Evolutionary conservation across 139 green algal species (phyloP), one percentile per base, ranked within the genome.

Genomic region (Astrephomene gubernaculifera): DNA sequence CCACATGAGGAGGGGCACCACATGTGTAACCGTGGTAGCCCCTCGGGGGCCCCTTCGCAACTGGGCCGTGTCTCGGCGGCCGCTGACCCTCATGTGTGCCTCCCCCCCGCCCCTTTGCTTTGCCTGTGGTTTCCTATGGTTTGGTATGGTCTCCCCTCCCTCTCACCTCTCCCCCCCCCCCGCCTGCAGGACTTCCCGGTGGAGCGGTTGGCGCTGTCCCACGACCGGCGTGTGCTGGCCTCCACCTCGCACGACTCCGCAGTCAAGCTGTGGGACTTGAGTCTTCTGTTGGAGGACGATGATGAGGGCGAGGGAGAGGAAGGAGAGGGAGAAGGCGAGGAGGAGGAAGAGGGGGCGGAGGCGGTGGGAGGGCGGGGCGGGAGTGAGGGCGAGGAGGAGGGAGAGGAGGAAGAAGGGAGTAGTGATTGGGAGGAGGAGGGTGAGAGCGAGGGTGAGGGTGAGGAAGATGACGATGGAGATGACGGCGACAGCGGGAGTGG

Each of bases 261-360:
- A 1, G 89, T 99, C 14, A 95, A 93, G 90, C 75, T 99, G 24
- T 98, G 95, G 95, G 93, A 96, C 76, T 41, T 96, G 76, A 74
- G 75, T 0, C 22, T 90, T 1, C 81, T 96, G 52, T 69, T 88
- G 10, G 90, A 93, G 3, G 92, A 95, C 33, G 91, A 91, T 19
- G 89, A 87, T 1, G 91, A 89, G 2, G 90, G 89, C 0, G 90
- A 93, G 8, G 89, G 91, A 3, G 91, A 93, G 5, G 87, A 87
- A 5, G 73, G 60, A 21, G 83, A 79, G 4, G 85, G 41, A 22
- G 78, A 35, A 8, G 69, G 72, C 19, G 57, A 86, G 43, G 64
- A 27, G 35, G 81, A 81, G 12, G 82, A 64, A 49, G 79, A 45
- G 1, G 73, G 39, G 70, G 41, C 0, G 43, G 41, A 69, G 25